A percentile compares a stretch with the other conserved stretches of the same genome.
These are phyloP conservation scores for Oryza longistaminata DNA, from an alignment of 176 grass and related monocot genomes.

Conservation along the genomic window DNA sequence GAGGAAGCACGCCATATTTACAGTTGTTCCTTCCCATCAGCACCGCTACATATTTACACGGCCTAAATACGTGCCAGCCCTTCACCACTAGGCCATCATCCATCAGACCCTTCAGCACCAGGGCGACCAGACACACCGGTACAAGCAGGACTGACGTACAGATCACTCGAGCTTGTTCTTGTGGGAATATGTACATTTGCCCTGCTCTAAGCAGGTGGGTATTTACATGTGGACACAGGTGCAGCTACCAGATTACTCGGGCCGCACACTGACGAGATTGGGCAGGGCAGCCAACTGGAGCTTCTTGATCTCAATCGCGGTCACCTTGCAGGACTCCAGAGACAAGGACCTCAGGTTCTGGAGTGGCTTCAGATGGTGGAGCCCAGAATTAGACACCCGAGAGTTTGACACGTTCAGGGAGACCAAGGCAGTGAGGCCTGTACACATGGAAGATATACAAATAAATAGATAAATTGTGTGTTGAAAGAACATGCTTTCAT, in stretches of 20 bases:
- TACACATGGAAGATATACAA: background rate
- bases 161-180: background rate
- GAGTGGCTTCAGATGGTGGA: slow-evolving; percentile 83
- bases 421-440: slow-evolving; percentile 82
- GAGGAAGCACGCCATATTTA: slow-evolving; percentile 49
- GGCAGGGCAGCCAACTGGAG: slow-evolving; percentile 72
- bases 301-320: slow-evolving; percentile 78
- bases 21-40: slow-evolving; percentile 46
- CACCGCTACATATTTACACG: background rate
- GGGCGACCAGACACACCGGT: background rate
- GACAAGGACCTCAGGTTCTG: slow-evolving; percentile 71
- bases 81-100: background rate
- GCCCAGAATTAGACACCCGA: slow-evolving; percentile 65
- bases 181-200: slow-evolving; percentile 27
- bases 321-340: slow-evolving; percentile 90
- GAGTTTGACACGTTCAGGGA: slow-evolving; percentile 83
- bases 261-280: slow-evolving; percentile 70
- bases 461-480: background rate
- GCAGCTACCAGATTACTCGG: slow-evolving; percentile 39
- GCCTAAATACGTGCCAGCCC: background rate
- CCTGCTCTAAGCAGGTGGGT: slow-evolving; percentile 18
- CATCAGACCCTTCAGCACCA: background rate
- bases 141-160: background rate
- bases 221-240: slow-evolving; percentile 10
- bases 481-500: background rate